A percentile compares a stretch with the other conserved stretches of the same genome.
phyloP scores from a whole-genome alignment of 2,329 filamentous ascomycete species.

The Aurifilum marmelostoma region DNA sequence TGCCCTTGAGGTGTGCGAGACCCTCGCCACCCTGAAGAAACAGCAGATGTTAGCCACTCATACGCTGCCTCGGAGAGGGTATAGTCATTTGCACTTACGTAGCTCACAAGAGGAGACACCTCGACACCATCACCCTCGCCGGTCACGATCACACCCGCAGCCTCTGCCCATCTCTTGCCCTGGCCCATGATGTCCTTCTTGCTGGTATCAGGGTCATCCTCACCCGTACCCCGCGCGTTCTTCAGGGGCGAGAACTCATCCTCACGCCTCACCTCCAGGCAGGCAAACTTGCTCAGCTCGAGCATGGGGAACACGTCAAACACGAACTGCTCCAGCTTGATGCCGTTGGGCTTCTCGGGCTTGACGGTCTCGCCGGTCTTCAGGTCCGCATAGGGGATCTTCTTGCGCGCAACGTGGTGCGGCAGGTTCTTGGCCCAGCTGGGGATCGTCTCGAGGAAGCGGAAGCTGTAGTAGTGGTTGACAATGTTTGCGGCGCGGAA shows the following conservation, averaged over 20 bases:
- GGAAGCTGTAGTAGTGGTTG: slow-evolving; percentile 98
- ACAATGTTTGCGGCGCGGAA: slow-evolving; percentile 99
- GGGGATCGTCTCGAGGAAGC: slow-evolving; percentile 89
- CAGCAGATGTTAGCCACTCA: slow-evolving; percentile 29
- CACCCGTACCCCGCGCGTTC: slow-evolving; percentile 81
- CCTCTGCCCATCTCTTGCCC: slow-evolving; percentile 82
- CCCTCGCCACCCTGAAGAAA: slow-evolving; percentile 61
- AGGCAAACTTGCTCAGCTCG: slow-evolving; percentile 85
- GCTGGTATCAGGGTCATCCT: slow-evolving; percentile 95
- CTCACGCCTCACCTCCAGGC: slow-evolving; percentile 92
- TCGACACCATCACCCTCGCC: slow-evolving; percentile 77
- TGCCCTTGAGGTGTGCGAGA: slow-evolving; percentile 58
- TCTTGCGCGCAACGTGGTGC: slow-evolving; percentile 96
- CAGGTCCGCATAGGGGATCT: slow-evolving; percentile 86
- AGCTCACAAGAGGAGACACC: slow-evolving; percentile 91
- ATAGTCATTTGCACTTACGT: slow-evolving; percentile 65
- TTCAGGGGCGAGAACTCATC: slow-evolving; percentile 98
- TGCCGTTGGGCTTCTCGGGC: slow-evolving; percentile 92
- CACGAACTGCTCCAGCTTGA: slow-evolving; percentile 99
- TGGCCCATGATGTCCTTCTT: slow-evolving; percentile 87
- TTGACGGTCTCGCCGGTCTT: slow-evolving; percentile 80
- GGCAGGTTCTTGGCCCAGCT: slow-evolving; percentile 83
- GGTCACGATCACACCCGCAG: slow-evolving; percentile 74
- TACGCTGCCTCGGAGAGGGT: background rate
- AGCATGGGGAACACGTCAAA: slow-evolving; percentile 97